phyloP scores from a whole-genome alignment of 1,139 yeast species.

The Pichia sorboxylosa region DNA sequence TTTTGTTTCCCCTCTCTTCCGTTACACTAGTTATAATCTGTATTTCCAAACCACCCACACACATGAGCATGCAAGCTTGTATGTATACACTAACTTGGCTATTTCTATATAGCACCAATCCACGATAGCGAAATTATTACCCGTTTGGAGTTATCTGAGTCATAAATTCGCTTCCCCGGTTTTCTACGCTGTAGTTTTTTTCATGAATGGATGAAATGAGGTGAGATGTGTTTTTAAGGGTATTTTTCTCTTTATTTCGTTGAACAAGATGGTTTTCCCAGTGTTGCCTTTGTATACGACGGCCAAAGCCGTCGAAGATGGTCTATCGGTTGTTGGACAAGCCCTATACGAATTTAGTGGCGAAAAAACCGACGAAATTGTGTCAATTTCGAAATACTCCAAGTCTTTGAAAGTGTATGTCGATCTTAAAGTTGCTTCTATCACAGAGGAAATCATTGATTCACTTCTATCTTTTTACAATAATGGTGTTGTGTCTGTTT shows the following conservation, averaged over 20 bases:
- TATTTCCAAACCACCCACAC: too few species aligned
- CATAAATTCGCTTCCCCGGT: neutral
- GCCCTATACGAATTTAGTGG: constrained; percentile 15
- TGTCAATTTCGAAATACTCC: constrained; percentile 14
- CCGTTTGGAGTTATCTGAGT: too few species aligned
- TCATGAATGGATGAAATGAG: too few species aligned
- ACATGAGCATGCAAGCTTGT: too few species aligned
- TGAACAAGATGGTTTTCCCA: constrained; percentile 21
- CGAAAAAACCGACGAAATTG: constrained; percentile 11
- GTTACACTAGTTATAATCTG: too few species aligned
- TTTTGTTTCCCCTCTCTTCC: too few species aligned
- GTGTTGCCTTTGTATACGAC: constrained; percentile 18
- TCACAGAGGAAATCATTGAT: constrained; percentile 15
- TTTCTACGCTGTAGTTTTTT: neutral
- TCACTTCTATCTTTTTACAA: constrained; percentile 45
- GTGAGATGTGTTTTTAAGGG: too few species aligned
- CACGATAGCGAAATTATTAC: too few species aligned
- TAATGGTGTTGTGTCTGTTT: constrained; percentile 48
- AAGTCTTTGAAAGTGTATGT: constrained; percentile 12
- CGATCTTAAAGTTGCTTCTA: constrained; percentile 11
- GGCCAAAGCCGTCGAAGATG: constrained; percentile 6
- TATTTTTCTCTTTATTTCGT: neutral
- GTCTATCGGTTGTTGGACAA: constrained; percentile 20
- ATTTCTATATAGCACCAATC: too few species aligned
- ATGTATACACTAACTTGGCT: too few species aligned